Base-by-base conservation (phyloP, 2,329 filamentous ascomycete genomes). In the Purpureocillium takamizusanense region DNA sequence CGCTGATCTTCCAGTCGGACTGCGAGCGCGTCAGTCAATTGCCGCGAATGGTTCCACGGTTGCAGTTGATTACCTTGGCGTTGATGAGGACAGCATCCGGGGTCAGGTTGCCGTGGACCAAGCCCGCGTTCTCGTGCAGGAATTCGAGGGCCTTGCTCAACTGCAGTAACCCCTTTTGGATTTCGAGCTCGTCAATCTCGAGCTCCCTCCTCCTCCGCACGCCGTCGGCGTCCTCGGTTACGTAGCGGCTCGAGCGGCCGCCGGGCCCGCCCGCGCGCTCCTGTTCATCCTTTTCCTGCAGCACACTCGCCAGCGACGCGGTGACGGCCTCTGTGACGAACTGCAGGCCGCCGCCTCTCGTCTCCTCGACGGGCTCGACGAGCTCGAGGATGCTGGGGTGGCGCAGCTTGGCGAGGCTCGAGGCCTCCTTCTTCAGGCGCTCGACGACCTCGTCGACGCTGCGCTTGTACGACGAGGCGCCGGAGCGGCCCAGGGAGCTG, bases 1-100 rank as follows among this genome's bases (percentile, higher is more conserved):
- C 92, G 50, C 88, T 90, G 44, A 98, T 86, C 60, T 98, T 98
- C 92, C 92, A 98, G 61, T 98, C 92, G 35, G 86, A 94, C 81
- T 86, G 52, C 52, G n/a, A 44, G 41, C 21, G n/a, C 21, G 15
- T 35, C 12, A 40, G 52, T 67, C 54, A 65, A 57, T 43, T 11
- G 23, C 11, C 6, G 17, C 35, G 33, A n/a, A 9, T n/a, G 23
- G 12, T 4, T 6, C 3, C 13, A 18, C 7, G 23, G 33, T n/a
- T 16, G 21, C 7, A 32, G 59, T 73, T n/a, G n/a, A n/a, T 44
- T 65, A 77, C 81, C 76, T 98, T 98, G 31, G 86, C 78, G 63
- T 98, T 98, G 60, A 98, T 79, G 47, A 95, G 83, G 46, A 98
- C 80, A 14, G 89, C 86, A 46, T 97, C 90, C 0, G 92, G 92